Evolutionary conservation across 441 rosid genomes (phyloP).

Genomic region (Eugenia klotzschiana): DNA sequence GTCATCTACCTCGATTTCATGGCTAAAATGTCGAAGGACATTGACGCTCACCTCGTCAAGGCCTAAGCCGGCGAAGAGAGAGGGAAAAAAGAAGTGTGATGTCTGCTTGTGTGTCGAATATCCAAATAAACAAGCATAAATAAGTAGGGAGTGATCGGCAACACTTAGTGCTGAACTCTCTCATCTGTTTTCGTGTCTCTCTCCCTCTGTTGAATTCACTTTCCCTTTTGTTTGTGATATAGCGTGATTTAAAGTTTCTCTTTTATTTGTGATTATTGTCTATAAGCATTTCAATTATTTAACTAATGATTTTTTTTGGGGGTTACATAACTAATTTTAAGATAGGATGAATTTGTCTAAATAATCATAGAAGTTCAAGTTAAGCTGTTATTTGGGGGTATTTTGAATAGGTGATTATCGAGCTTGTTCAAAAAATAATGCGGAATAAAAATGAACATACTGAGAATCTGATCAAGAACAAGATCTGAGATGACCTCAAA

Average conservation of each 20-base stretch:
- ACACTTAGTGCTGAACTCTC: background rate
- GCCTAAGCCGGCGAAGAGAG: background rate
- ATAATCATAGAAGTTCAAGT: background rate
- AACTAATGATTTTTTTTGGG: too few species aligned
- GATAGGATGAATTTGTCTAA: background rate
- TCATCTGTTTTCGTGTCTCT: background rate
- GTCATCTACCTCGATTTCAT: background rate
- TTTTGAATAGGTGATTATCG: too few species aligned
- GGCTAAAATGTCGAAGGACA: background rate
- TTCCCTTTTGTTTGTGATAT: background rate
- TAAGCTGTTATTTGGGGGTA: background rate
- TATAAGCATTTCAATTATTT: background rate
- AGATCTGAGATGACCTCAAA: too few species aligned
- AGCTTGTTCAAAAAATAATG: too few species aligned
- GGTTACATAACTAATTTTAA: background rate
- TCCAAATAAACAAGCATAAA: background rate
- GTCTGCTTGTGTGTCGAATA: background rate
- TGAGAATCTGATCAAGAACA: too few species aligned
- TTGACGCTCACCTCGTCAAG: constrained; percentile 6
- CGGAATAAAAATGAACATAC: too few species aligned
- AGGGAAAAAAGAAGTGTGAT: background rate
- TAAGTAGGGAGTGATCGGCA: background rate
- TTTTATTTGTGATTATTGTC: background rate
- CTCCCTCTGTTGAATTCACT: background rate
- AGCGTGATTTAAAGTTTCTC: background rate